A percentile compares a stretch with the other conserved stretches of the same genome.
These are phyloP conservation scores for Dictyostelium capitatum DNA, from an alignment of 78 protist genomes.

Conservation along the genomic window DNA sequence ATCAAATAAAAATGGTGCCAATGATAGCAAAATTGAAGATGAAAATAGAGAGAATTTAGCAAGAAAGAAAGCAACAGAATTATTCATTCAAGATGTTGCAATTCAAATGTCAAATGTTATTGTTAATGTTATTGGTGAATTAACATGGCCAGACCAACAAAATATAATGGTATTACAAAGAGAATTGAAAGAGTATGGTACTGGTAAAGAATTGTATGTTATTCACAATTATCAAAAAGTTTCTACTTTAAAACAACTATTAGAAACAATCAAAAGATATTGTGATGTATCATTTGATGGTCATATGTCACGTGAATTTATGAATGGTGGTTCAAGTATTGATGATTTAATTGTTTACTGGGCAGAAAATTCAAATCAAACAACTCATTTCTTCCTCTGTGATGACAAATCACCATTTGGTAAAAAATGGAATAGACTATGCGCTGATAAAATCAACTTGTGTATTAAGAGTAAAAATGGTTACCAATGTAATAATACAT, in stretches of 20 bases:
- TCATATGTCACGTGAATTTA: background rate
- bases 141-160: background rate
- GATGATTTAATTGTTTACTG: background rate
- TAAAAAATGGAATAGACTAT: background rate
- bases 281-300: background rate
- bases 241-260: background rate
- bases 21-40: background rate
- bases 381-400: background rate
- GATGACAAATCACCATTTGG: background rate
- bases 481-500: too few relatives aligned
- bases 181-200: background rate
- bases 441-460: background rate
- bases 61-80: background rate
- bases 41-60: background rate
- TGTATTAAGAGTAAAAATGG: background rate
- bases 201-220: background rate
- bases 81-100: background rate
- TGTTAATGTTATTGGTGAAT: background rate
- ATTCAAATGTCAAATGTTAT: background rate
- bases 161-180: background rate
- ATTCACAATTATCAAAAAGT: background rate
- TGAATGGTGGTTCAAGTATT: background rate
- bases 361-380: background rate
- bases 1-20: too few relatives aligned
- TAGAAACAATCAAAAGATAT: background rate